A percentile compares a stretch with the other conserved stretches of the same genome.
Evolutionary conservation across 345 rosid genomes (phyloP).

Genomic region (Rhodamnia argentea): DNA sequence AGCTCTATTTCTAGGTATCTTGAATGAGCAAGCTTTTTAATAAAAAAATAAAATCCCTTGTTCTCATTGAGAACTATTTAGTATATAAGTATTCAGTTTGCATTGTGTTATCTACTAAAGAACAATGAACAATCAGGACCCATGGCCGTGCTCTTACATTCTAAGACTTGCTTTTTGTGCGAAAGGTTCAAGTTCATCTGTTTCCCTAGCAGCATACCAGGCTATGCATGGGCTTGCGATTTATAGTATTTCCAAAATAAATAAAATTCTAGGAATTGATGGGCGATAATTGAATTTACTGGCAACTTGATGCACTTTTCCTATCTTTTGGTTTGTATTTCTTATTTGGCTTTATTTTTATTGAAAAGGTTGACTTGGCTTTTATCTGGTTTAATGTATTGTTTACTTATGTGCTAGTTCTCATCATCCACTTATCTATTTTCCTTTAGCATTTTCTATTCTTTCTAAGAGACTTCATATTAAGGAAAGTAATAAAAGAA

Average conservation of each 20-base stretch:
- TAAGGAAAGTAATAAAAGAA: not conserved
- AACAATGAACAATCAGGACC: not conserved
- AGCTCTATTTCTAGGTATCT: constrained; percentile 69
- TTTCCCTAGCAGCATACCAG: not conserved
- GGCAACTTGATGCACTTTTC: not conserved
- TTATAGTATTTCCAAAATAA: not conserved
- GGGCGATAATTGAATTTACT: not conserved
- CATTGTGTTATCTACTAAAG: not conserved
- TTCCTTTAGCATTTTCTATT: not conserved
- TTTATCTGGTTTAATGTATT: not conserved
- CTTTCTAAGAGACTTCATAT: not conserved
- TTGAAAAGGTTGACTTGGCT: not conserved
- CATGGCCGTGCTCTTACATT: not conserved
- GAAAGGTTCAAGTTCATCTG: not conserved
- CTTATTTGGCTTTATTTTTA: not conserved
- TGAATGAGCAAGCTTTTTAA: not conserved
- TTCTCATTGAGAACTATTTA: not conserved
- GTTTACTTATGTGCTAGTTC: not conserved
- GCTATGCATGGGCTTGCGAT: not conserved
- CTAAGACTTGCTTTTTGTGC: not conserved
- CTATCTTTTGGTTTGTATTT: not conserved
- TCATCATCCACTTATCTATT: not conserved
- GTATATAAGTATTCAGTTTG: not conserved
- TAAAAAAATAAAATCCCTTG: not conserved
- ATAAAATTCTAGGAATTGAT: not conserved